Evolutionary conservation across 176 grass and related monocot genomes (phyloP).

Genomic region (Secale cereale): DNA sequence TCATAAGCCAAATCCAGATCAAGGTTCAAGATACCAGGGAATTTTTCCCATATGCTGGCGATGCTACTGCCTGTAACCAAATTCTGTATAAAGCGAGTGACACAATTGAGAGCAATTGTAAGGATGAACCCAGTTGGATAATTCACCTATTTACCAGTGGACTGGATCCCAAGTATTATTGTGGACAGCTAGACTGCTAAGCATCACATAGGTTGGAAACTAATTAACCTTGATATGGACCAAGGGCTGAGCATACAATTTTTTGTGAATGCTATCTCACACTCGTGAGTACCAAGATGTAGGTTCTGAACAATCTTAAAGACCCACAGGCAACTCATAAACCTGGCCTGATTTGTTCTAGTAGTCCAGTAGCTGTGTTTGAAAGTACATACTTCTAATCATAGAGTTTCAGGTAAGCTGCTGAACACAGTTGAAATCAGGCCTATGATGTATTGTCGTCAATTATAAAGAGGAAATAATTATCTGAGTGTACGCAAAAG

Average conservation of each 20-base stretch:
- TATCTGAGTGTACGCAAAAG: not conserved
- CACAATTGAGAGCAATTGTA: not conserved
- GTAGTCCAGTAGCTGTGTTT: not conserved
- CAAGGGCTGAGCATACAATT: too few relatives aligned
- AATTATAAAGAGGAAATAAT: not conserved
- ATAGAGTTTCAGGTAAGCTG: not conserved
- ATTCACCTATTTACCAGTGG: not conserved
- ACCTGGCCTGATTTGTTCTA: not conserved
- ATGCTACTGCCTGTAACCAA: not conserved
- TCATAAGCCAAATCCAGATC: not conserved
- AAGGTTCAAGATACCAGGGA: not conserved
- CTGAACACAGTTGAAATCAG: not conserved
- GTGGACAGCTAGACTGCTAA: not conserved
- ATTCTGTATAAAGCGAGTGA: not conserved
- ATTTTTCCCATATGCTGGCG: not conserved
- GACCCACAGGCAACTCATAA: too few relatives aligned
- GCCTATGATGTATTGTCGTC: not conserved
- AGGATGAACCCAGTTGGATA: not conserved
- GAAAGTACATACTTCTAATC: not conserved
- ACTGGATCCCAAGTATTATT: not conserved
- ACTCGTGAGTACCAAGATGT: not conserved
- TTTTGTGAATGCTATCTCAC: not conserved
- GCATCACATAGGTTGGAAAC: not conserved
- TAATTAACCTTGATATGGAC: not conserved
- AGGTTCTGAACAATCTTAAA: not conserved